phyloP scores from a whole-genome alignment of 2,329 filamentous ascomycete species.

The Chrysoporthe cubensis region DNA sequence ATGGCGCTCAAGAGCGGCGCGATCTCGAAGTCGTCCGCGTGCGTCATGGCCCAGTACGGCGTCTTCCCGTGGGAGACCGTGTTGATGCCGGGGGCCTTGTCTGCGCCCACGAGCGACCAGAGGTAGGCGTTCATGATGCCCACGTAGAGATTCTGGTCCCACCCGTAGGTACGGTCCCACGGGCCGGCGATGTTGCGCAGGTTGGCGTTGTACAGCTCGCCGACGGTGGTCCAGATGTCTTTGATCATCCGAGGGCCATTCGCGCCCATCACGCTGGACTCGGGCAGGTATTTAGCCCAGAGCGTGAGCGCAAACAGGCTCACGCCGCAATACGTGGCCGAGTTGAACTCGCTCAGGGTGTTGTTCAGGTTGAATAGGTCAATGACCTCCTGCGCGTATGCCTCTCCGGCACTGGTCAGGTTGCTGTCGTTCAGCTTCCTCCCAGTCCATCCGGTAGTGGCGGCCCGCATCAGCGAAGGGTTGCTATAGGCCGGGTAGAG shows the following conservation, averaged over 20 bases:
- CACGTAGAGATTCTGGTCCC: conserved; percentile 66
- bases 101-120: conserved; percentile 60
- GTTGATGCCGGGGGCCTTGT: conserved; percentile 41
- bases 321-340: conserved; percentile 65
- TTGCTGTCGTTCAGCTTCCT: conserved; percentile 57
- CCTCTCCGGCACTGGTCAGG: conserved; percentile 61
- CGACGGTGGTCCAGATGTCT: conserved; percentile 56
- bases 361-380: conserved; percentile 58
- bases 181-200: conserved; percentile 66
- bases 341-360: conserved; percentile 67
- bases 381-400: conserved; percentile 58
- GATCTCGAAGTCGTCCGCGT: conserved; percentile 62
- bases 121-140: conserved; percentile 62
- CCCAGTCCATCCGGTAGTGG: conserved; percentile 63
- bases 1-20: conserved; percentile 60
- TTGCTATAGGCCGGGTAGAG: conserved; percentile 67
- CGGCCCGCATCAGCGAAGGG: conserved; percentile 64
- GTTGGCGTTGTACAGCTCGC: conserved; percentile 59
- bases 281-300: conserved; percentile 62
- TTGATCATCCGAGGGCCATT: conserved; percentile 56
- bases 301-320: conserved; percentile 62
- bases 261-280: conserved; percentile 56
- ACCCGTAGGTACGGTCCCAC: conserved; percentile 67
- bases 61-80: conserved; percentile 34
- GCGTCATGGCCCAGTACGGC: conserved; percentile 56